These are phyloP conservation scores for Backusella mclennaniae DNA, from an alignment of 192 early-diverging fungal genomes.

Conservation along the genomic window DNA sequence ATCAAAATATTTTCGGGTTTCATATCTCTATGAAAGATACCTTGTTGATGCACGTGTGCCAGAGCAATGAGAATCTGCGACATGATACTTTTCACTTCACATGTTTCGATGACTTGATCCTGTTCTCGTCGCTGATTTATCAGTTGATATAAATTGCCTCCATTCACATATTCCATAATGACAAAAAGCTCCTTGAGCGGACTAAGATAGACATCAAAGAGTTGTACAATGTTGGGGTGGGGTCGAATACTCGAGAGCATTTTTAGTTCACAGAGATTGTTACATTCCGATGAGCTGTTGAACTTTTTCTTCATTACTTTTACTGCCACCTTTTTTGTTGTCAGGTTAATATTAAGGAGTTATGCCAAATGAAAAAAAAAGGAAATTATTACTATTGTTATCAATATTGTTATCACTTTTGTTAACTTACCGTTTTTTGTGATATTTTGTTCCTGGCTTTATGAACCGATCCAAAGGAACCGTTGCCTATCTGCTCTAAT, in stretches of 20 bases:
- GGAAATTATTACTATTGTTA: neutral
- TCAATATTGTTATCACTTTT: neutral
- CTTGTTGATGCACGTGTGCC: conserved; percentile 89
- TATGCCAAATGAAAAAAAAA: neutral
- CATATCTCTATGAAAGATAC: conserved; percentile 95
- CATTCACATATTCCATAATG: conserved; percentile 95
- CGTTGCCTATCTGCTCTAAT: conserved; percentile 73
- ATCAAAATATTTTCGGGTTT: conserved; percentile 97
- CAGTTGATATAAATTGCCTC: conserved; percentile 89
- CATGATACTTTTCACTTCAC: conserved; percentile 33
- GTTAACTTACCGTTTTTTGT: conserved; percentile 59
- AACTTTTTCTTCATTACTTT: conserved; percentile 90
- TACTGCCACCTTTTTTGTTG: conserved; percentile 70
- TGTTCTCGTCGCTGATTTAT: conserved; percentile 73
- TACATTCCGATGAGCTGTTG: conserved; percentile 63
- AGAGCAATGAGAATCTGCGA: conserved; percentile 87
- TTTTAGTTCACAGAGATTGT: conserved; percentile 79
- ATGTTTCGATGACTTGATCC: neutral
- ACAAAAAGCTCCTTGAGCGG: conserved; percentile 85
- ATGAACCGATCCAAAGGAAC: conserved; percentile 81
- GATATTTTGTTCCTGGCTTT: conserved; percentile 62
- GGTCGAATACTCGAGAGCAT: conserved; percentile 68
- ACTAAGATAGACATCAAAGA: conserved; percentile 82
- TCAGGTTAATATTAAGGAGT: neutral
- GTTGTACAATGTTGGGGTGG: conserved; percentile 83